phyloP scores from a whole-genome alignment of 805 yeast species.

The Candida krabiensis region DNA sequence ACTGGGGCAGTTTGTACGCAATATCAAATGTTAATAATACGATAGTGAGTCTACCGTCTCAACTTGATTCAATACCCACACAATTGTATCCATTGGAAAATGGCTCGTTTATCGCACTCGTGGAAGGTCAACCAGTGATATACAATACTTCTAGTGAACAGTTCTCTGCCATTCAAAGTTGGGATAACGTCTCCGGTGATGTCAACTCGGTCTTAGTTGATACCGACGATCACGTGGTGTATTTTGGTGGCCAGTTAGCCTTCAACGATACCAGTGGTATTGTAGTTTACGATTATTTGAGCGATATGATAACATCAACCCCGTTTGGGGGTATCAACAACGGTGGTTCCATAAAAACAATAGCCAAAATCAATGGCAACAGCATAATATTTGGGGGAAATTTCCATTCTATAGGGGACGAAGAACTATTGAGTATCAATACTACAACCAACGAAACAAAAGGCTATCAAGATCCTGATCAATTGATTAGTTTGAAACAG shows the following conservation, averaged over 20 bases:
- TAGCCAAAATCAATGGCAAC: constrained; percentile 45
- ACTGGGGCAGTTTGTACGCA: constrained; percentile 18
- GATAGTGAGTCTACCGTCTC: constrained; percentile 11
- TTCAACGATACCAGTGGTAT: constrained; percentile 54
- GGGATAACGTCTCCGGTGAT: constrained; percentile 36
- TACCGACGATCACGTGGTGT: constrained; percentile 47
- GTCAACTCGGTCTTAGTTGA: constrained; percentile 51
- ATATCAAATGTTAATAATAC: constrained; percentile 18
- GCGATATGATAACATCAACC: constrained; percentile 42
- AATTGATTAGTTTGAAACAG: constrained; percentile 56
- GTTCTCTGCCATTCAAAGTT: constrained; percentile 12
- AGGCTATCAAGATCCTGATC: constrained; percentile 49
- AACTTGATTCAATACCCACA: constrained; percentile 12
- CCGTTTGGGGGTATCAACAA: constrained; percentile 78
- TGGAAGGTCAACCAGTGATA: constrained; percentile 27
- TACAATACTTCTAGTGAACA: constrained; percentile 10
- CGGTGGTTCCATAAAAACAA: constrained; percentile 60
- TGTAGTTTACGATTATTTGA: constrained; percentile 57
- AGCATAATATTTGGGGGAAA: constrained; percentile 79
- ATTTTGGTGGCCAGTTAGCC: constrained; percentile 78
- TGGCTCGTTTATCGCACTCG: constrained; percentile 21
- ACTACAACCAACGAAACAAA: constrained; percentile 38
- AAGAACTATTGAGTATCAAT: constrained; percentile 37
- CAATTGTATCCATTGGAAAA: constrained; percentile 12
- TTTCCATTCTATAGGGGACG: constrained; percentile 62